Evolutionary conservation across 495 filamentous ascomycete species (phyloP).

Genomic region (Penicillium cosmopolitanum): DNA sequence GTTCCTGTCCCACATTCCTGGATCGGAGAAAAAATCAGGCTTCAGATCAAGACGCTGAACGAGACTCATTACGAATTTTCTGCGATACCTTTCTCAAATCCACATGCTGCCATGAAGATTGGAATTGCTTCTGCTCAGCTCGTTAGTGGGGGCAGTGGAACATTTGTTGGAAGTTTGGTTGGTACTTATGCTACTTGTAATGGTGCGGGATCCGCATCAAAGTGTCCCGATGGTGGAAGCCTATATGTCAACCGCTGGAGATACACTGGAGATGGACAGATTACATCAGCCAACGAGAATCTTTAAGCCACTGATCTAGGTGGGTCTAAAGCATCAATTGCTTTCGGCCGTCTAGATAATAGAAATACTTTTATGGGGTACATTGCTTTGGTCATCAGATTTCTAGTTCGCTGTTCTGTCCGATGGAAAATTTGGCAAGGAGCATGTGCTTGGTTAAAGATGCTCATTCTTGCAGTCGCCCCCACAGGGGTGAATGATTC

Average conservation of each 20-base stretch:
- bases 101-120: constrained; percentile 1
- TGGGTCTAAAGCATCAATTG: background rate
- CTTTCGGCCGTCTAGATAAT: background rate
- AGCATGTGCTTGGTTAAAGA: too few relatives aligned
- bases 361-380: too few relatives aligned
- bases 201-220: constrained; percentile 4
- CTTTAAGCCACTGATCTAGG: background rate
- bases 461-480: background rate
- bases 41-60: constrained; percentile 19
- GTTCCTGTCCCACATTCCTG: constrained; percentile 9
- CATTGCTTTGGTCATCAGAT: too few relatives aligned
- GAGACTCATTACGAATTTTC: constrained; percentile 23
- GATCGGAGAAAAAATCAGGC: constrained; percentile 9
- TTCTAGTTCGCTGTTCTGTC: background rate
- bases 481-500: background rate
- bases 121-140: constrained; percentile 11
- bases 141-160: constrained; percentile 21
- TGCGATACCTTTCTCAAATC: constrained; percentile 8
- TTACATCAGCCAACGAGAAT: background rate
- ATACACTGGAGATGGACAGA: background rate
- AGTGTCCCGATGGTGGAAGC: background rate
- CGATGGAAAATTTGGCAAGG: background rate
- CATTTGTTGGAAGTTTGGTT: constrained; percentile 24
- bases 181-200: constrained; percentile 30
- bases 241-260: background rate